A percentile compares a stretch with the other conserved stretches of the same genome.
Evolutionary conservation across 1,139 yeast species (phyloP).

Genomic region (Lodderomyces jiufengensis): DNA sequence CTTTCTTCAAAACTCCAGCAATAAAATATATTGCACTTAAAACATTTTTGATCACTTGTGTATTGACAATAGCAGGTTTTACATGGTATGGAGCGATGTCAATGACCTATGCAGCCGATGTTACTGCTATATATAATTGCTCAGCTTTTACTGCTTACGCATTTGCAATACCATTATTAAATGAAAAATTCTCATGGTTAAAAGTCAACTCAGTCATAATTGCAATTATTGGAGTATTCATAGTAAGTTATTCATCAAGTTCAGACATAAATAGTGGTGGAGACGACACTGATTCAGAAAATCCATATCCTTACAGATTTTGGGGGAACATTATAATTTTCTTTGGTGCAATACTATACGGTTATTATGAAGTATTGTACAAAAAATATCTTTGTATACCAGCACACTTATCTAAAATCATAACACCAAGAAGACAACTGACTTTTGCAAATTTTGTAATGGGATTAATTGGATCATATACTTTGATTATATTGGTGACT

Average conservation of each 20-base stretch:
- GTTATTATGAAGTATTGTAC: constrained; percentile 81
- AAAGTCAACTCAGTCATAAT: constrained; percentile 67
- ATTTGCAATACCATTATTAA: constrained; percentile 72
- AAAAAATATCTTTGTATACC: constrained; percentile 78
- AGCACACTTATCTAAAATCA: constrained; percentile 38
- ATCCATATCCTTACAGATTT: constrained; percentile 55
- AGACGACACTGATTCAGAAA: constrained; percentile 31
- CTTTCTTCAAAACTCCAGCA: constrained; percentile 44
- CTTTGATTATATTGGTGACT: constrained; percentile 48
- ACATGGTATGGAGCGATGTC: constrained; percentile 88
- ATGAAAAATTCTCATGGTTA: constrained; percentile 61
- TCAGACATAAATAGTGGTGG: background rate
- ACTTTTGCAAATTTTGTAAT: constrained; percentile 47
- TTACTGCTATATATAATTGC: constrained; percentile 87
- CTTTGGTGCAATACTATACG: constrained; percentile 78
- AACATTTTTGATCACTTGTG: constrained; percentile 46
- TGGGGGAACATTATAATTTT: constrained; percentile 72
- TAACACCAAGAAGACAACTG: constrained; percentile 47
- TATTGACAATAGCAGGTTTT: constrained; percentile 72
- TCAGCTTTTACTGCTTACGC: constrained; percentile 86
- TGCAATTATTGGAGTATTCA: constrained; percentile 71
- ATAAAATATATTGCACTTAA: constrained; percentile 44
- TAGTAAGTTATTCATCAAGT: constrained; percentile 62
- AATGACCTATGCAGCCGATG: constrained; percentile 78
- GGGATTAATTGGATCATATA: constrained; percentile 58